Percentiles rank a stretch among this genome's conserved stretches.
phyloP scores from a whole-genome alignment of 305 asterid genomes.

The Striga hermonthica region DNA sequence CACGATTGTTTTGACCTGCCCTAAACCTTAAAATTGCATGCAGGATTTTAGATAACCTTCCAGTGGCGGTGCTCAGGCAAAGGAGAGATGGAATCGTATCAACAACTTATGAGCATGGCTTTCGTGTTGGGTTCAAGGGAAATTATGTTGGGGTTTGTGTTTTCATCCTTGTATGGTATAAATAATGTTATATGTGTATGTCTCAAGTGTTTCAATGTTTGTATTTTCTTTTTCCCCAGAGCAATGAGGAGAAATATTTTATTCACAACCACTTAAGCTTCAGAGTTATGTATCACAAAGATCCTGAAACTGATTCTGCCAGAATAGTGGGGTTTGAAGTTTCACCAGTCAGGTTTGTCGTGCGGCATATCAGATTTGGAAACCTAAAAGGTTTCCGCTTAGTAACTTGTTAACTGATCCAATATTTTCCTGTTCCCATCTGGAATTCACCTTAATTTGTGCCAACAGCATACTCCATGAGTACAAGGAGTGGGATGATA shows the following conservation, averaged over 20 bases:
- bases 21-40: conserved; percentile 31
- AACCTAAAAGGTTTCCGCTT: conserved; percentile 10
- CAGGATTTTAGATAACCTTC: conserved; percentile 98
- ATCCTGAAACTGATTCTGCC: conserved; percentile 68
- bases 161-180: conserved; percentile 27
- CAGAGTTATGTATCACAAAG: conserved; percentile 88
- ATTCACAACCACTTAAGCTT: conserved; percentile 88
- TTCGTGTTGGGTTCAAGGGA: conserved; percentile 93
- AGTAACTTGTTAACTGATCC: not conserved
- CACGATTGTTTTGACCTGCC: conserved; percentile 3
- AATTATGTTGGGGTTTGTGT: conserved; percentile 79
- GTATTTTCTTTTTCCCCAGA: conserved; percentile 45
- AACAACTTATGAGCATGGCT: conserved; percentile 82
- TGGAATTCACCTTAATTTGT: conserved; percentile 11
- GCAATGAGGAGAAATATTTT: conserved; percentile 84
- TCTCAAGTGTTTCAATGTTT: conserved; percentile 28
- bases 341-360: conserved; percentile 69
- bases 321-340: conserved; percentile 97
- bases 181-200: not conserved
- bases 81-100: conserved; percentile 71
- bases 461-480: conserved; percentile 74
- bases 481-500: conserved; percentile 79
- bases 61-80: conserved; percentile 85
- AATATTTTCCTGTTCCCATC: conserved; percentile 5
- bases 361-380: conserved; percentile 22